Evolutionary conservation across 768 basidiomycete genomes (phyloP).

Genomic region (Hygrophorus pudorinus): DNA sequence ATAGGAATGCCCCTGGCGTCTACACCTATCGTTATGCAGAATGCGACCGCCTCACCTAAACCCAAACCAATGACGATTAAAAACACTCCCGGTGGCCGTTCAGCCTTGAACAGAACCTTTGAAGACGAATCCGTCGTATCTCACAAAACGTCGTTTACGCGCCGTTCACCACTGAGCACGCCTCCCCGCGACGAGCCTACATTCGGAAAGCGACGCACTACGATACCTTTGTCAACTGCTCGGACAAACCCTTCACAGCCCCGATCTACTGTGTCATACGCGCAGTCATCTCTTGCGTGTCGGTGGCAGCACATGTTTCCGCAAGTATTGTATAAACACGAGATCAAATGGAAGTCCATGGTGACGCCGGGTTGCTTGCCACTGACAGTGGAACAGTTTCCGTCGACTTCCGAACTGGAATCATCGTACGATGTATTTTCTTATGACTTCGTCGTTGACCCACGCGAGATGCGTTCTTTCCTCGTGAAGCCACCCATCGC

Average conservation of each 20-base stretch:
- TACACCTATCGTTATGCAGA: too few relatives aligned
- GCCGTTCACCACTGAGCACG: slow-evolving; percentile 57
- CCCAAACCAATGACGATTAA: slow-evolving; percentile 37
- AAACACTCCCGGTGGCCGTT: slow-evolving; percentile 25
- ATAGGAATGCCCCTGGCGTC: too few relatives aligned
- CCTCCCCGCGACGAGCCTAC: slow-evolving; percentile 61
- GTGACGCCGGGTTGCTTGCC: slow-evolving; percentile 82
- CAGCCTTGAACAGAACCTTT: slow-evolving; percentile 38
- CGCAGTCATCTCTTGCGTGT: slow-evolving; percentile 66
- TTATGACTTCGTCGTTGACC: slow-evolving; percentile 83
- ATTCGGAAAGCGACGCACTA: slow-evolving; percentile 47
- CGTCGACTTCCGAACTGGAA: slow-evolving; percentile 64
- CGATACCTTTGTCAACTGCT: slow-evolving; percentile 30
- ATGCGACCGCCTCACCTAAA: too few relatives aligned
- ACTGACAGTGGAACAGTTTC: slow-evolving; percentile 84
- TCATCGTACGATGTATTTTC: slow-evolving; percentile 72
- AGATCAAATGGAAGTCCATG: slow-evolving; percentile 88
- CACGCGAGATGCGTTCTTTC: slow-evolving; percentile 78
- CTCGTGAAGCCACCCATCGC: slow-evolving; percentile 58
- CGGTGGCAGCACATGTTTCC: slow-evolving; percentile 89
- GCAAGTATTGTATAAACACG: slow-evolving; percentile 61
- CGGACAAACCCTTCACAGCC: slow-evolving; percentile 64
- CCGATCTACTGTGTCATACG: slow-evolving; percentile 43
- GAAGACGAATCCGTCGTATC: slow-evolving; percentile 48
- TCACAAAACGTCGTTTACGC: slow-evolving; percentile 35